A percentile compares a stretch with the other conserved stretches of the same genome.
These are phyloP conservation scores for Blastomyces percursus DNA, from an alignment of 2,329 filamentous ascomycete species.

Conservation along the genomic window DNA sequence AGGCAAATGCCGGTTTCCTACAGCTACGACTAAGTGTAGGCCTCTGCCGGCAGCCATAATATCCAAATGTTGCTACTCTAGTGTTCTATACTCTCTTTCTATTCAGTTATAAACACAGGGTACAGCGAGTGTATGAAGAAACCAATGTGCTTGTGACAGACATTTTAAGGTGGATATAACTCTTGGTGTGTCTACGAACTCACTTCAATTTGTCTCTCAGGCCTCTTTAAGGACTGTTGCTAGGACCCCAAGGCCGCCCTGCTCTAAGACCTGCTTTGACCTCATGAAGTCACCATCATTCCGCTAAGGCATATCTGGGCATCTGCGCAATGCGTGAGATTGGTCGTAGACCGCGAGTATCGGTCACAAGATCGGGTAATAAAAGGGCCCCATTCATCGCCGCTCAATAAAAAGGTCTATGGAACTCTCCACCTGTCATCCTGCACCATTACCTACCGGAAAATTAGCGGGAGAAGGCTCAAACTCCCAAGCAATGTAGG, in stretches of 20 bases:
- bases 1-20: conserved; percentile 9
- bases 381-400: not conserved
- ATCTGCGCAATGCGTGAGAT: not conserved
- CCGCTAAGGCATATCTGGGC: not conserved
- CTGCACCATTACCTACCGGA: not conserved
- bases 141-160: not conserved
- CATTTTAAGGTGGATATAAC: not conserved
- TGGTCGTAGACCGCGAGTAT: not conserved
- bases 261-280: not conserved
- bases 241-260: not conserved
- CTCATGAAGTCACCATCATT: not conserved
- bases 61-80: not conserved
- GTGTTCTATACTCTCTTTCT: too few relatives aligned
- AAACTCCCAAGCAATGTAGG: not conserved
- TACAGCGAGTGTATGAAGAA: not conserved
- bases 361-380: conserved; percentile 1
- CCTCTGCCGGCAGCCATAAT: not conserved
- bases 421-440: not conserved
- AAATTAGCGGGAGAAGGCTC: not conserved
- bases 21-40: not conserved
- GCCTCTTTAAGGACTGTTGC: not conserved
- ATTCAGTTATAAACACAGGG: not conserved
- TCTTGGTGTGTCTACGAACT: not conserved
- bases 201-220: not conserved
- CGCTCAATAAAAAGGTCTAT: not conserved